phyloP scores from a whole-genome alignment of 1,139 yeast genomes.

The Pichia sp. region DNA sequence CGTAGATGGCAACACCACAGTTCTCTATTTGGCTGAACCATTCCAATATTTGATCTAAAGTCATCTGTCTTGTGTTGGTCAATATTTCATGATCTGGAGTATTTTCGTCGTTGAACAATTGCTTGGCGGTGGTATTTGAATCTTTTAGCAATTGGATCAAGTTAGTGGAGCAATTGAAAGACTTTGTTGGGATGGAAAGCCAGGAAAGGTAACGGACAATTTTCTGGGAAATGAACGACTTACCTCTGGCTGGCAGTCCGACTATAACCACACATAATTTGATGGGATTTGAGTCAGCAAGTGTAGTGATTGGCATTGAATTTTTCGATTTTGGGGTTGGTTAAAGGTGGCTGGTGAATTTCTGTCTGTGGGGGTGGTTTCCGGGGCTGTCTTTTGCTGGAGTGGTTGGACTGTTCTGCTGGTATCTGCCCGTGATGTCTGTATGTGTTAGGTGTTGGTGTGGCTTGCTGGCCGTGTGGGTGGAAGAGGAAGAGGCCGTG shows the following conservation, averaged over 20 bases:
- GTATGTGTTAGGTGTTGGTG: too few species aligned
- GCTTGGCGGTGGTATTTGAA: conserved; percentile 7
- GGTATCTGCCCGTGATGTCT: too few species aligned
- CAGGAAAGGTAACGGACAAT: conserved; percentile 87
- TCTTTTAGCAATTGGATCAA: conserved; percentile 8
- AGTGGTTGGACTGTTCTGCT: too few species aligned
- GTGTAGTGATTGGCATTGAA: conserved; percentile 69
- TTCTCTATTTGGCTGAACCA: conserved; percentile 86
- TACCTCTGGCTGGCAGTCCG: conserved; percentile 75
- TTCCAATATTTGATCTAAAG: conserved; percentile 78
- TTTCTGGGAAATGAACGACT: conserved; percentile 77
- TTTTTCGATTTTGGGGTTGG: neutral
- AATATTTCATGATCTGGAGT: conserved; percentile 38
- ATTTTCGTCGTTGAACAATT: conserved; percentile 46
- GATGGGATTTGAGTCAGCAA: conserved; percentile 68
- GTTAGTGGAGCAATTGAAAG: conserved; percentile 84
- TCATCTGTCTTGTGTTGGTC: conserved; percentile 32
- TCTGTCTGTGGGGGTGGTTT: too few species aligned
- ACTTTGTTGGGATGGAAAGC: conserved; percentile 84
- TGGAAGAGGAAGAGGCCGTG: too few species aligned
- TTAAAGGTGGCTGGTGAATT: too few species aligned
- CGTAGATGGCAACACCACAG: conserved; percentile 80
- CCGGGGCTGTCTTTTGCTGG: too few species aligned
- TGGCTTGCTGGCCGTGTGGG: too few species aligned
- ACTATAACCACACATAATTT: conserved; percentile 77